A percentile compares a stretch with the other conserved stretches of the same genome.
Conservation (phyloP, 2,329 filamentous ascomycete species). For the Colletotrichum agaves region DNA sequence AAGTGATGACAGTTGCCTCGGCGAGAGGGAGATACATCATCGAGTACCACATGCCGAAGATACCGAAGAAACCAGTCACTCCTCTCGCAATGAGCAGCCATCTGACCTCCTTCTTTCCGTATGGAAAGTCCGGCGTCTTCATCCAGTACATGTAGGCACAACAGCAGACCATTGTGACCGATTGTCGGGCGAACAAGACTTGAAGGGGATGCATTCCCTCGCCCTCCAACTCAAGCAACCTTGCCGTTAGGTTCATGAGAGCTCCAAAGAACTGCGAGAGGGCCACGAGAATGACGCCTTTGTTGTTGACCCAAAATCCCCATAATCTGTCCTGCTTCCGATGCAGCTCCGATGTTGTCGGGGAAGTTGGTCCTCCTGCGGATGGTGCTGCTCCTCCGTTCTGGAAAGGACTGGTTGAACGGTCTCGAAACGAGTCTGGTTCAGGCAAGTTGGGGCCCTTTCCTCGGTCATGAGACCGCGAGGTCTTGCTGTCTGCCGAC, state of each 20-base stretch:
- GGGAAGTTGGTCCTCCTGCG: constrained; percentile 37
- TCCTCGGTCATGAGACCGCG: constrained; percentile 38
- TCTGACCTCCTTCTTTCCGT: constrained; percentile 75
- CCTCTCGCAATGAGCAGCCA: constrained; percentile 76
- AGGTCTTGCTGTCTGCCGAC: constrained; percentile 40
- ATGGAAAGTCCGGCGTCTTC: constrained; percentile 73
- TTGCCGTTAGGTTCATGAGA: constrained; percentile 85
- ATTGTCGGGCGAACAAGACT: constrained; percentile 84
- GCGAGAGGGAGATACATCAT: constrained; percentile 83
- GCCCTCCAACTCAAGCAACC: constrained; percentile 78
- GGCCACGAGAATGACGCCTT: constrained; percentile 78
- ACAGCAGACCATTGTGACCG: constrained; percentile 74
- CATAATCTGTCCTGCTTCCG: constrained; percentile 33
- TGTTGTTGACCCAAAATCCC: constrained; percentile 71
- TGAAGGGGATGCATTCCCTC: constrained; percentile 84
- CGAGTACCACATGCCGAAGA: constrained; percentile 78
- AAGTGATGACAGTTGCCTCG: constrained; percentile 91
- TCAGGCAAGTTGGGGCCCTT: constrained; percentile 42
- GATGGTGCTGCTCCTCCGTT: constrained; percentile 43
- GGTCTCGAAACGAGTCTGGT: constrained; percentile 48
- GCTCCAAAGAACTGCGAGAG: constrained; percentile 83
- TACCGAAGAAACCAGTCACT: constrained; percentile 78
- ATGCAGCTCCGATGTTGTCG: constrained; percentile 25
- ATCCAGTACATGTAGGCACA: constrained; percentile 79
- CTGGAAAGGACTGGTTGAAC: constrained; percentile 54